Percentiles rank a stretch among this genome's conserved stretches.
Conservation (phyloP, 1,284 basidiomycete species). For the Rhodotorula glutinis region DNA sequence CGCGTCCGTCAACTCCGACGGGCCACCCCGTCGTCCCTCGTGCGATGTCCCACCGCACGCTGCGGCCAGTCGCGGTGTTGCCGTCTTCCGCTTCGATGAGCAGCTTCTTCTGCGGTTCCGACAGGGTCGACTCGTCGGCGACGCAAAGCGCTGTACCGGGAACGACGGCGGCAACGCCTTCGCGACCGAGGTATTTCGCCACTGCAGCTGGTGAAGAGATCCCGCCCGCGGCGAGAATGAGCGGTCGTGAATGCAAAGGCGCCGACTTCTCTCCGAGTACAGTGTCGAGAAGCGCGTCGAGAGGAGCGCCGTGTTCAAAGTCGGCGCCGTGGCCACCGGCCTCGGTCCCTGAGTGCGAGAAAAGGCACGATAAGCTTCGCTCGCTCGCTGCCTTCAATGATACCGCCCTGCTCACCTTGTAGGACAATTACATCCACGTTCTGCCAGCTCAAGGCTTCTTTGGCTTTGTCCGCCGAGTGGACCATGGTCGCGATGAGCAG, state of each 20-base stretch:
- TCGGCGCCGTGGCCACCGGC: conserved; percentile 24
- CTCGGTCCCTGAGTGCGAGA: conserved; percentile 18
- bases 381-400: no score
- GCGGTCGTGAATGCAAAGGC: not conserved
- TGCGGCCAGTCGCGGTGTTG: not conserved
- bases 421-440: conserved; percentile 12
- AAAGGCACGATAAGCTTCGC: not conserved
- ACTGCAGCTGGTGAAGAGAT: conserved; percentile 6
- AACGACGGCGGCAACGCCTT: conserved; percentile 8
- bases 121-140: conserved; percentile 8
- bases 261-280: not conserved
- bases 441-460: conserved; percentile 2
- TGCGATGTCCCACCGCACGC: conserved; percentile 13
- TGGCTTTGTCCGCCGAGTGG: conserved; percentile 6
- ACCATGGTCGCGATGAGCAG: conserved; percentile 16
- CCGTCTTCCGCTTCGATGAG: not conserved
- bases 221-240: conserved; percentile 17
- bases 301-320: not conserved
- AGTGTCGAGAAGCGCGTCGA: not conserved
- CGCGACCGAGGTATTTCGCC: not conserved
- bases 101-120: conserved; percentile 15
- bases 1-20: conserved; percentile 1
- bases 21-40: conserved; percentile 12
- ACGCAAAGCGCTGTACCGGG: conserved; percentile 16
- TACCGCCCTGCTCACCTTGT: conserved; percentile 17